Base-by-base conservation (phyloP, 257 asterid genomes). In the Ligustrum vulgare region DNA sequence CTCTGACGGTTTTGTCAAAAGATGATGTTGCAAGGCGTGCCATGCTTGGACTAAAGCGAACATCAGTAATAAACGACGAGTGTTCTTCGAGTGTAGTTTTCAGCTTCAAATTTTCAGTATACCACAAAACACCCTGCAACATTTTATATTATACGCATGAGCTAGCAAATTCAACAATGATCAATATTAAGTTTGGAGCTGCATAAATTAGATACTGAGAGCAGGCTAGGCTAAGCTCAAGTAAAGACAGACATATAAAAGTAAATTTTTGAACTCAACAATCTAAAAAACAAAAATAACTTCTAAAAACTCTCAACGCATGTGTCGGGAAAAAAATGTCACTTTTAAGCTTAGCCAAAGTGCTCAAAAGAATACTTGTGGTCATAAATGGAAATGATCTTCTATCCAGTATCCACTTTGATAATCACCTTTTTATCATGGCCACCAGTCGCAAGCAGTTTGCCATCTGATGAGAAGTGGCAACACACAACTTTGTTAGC, bases 381-480 rank as follows among this genome's bases (percentile, higher is more conserved):
- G 43, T 23, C 69, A 18, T 65, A 62, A 54, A 37, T 49, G 56
- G 22, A 68, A 71, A 70, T 20, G 66, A 15, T n/a, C 12, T 28
- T 80, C 69, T 60, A 23, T 67, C 64, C 35, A 62, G 67, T 60
- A 23, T 67, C 64, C 35, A 62, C 69, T 16, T 23, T 41, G 62
- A 36, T 23, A n/a, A 62, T 72, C 56, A 88, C 98, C 96, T 95
- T 95, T 83, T 91, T 93, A 84, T 95, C 99, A 84, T 95, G 99
- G 74, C 98, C 99, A 10, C 97, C 99, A 77, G 88, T 95, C 36
- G 96, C 99, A 62, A 93, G 97, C 82, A 95, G 84, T 78, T 95
- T 95, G 77, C 99, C 99, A 69, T 95, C 99, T 6, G 98, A 88
- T 13, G 99, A 95, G 86, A 95, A 95, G 82, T 95, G 98, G 87